Percentiles rank a stretch among this genome's conserved stretches.
Conservation (phyloP, 2,329 filamentous ascomycete genomes). For the Fusarium sp. region DNA sequence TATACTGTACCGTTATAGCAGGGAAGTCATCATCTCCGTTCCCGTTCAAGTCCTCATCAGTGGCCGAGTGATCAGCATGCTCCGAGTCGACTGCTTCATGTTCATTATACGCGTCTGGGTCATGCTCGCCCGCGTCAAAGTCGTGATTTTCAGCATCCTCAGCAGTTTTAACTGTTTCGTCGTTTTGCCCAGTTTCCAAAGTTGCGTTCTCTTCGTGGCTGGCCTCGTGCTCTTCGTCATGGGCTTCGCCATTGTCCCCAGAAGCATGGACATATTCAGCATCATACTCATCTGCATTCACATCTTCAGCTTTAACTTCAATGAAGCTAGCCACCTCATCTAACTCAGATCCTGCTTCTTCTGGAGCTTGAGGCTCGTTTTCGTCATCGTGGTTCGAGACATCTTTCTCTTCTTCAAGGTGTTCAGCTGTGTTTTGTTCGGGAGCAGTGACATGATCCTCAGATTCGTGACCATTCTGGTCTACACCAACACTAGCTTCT, state of each 20-base stretch:
- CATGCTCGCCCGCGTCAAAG: constrained; percentile 10
- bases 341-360: constrained; percentile 7
- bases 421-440: constrained; percentile 1
- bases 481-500: background rate
- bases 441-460: background rate
- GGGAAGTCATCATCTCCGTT: constrained; percentile 44
- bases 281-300: constrained; percentile 3
- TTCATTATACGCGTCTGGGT: constrained; percentile 17
- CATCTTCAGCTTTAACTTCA: constrained; percentile 14
- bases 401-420: constrained; percentile 27
- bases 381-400: constrained; percentile 27
- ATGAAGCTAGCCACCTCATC: background rate
- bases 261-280: constrained; percentile 15
- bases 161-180: background rate
- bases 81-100: constrained; percentile 10
- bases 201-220: constrained; percentile 5
- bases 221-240: constrained; percentile 1
- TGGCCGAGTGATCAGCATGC: constrained; percentile 1
- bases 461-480: background rate
- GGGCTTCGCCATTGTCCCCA: constrained; percentile 20
- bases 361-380: constrained; percentile 7
- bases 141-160: constrained; percentile 12
- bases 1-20: constrained; percentile 56
- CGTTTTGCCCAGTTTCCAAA: background rate
- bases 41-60: constrained; percentile 18